Conservation (phyloP, 75 land plant species). For the Cryptomeria japonica region DNA sequence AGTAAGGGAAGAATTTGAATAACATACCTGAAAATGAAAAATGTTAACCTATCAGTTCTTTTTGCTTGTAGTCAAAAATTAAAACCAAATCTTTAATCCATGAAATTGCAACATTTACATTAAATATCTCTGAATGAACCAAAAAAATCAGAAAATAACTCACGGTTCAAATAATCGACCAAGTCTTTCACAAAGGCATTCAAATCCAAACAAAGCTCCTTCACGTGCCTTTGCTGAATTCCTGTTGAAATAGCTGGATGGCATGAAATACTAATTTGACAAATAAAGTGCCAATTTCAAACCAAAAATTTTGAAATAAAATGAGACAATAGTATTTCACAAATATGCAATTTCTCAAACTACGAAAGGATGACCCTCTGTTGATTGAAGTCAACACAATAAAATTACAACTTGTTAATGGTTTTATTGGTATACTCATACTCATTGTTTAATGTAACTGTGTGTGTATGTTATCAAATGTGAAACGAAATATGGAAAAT, state of each 20-base stretch:
- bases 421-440: background rate
- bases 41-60: background rate
- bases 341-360: background rate
- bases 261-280: background rate
- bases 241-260: constrained; percentile 36
- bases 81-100: background rate
- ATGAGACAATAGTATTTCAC: background rate
- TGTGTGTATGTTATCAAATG: no score
- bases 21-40: constrained; percentile 73
- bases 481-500: no score
- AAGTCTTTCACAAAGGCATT: constrained; percentile 94
- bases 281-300: background rate
- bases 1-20: constrained; percentile 88
- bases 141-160: constrained; percentile 14
- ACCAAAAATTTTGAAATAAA: background rate
- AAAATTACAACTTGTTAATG: background rate
- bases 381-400: background rate
- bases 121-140: background rate
- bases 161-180: constrained; percentile 99
- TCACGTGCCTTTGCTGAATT: constrained; percentile 95
- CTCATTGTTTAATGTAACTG: background rate
- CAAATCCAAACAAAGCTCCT: constrained; percentile 93
- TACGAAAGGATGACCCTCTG: background rate
- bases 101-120: background rate
- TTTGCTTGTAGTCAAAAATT: background rate